These are phyloP conservation scores for Lasiosphaeriaceae sp. DNA, from an alignment of 495 filamentous ascomycete genomes.

Conservation along the genomic window DNA sequence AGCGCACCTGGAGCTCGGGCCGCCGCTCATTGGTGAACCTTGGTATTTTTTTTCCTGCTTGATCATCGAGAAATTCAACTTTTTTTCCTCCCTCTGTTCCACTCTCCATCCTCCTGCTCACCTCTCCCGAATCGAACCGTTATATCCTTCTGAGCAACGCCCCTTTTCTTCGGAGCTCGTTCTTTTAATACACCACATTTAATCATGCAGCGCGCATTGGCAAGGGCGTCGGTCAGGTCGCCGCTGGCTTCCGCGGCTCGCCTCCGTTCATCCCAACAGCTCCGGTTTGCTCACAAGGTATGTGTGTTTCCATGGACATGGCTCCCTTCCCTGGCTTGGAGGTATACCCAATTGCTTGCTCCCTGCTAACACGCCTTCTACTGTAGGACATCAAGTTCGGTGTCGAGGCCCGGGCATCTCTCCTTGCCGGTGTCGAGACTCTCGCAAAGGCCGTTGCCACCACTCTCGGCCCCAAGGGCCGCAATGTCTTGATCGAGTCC, in stretches of 20 bases:
- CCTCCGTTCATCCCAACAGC: conserved; percentile 71
- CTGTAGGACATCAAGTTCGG: conserved; percentile 93
- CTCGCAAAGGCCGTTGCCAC: conserved; percentile 94
- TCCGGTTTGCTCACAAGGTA: conserved; percentile 94
- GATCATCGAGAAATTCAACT: conserved; percentile 14
- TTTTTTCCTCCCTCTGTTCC: conserved; percentile 13
- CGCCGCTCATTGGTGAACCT: conserved; percentile 21
- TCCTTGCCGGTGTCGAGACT: conserved; percentile 93
- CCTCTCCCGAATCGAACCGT: conserved; percentile 12
- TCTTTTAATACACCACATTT: conserved; percentile 12
- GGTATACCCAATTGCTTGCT: conserved; percentile 1
- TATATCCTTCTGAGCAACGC: conserved; percentile 14
- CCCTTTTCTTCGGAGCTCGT: conserved; percentile 13
- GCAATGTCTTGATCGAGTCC: conserved; percentile 97
- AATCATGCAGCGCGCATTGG: conserved; percentile 47
- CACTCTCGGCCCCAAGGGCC: conserved; percentile 94
- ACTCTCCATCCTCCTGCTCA: conserved; percentile 4
- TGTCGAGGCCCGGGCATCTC: conserved; percentile 83
- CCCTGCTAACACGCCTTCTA: conserved; percentile 10
- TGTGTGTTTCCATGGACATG: too few relatives aligned
- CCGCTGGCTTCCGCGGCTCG: conserved; percentile 46
- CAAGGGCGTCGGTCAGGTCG: conserved; percentile 65
- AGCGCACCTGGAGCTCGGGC: conserved; percentile 29
- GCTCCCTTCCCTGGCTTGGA: too few relatives aligned
- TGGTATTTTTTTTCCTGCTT: conserved; percentile 25